Conservation (phyloP, 345 rosid genomes). For the Camelina laxa region DNA sequence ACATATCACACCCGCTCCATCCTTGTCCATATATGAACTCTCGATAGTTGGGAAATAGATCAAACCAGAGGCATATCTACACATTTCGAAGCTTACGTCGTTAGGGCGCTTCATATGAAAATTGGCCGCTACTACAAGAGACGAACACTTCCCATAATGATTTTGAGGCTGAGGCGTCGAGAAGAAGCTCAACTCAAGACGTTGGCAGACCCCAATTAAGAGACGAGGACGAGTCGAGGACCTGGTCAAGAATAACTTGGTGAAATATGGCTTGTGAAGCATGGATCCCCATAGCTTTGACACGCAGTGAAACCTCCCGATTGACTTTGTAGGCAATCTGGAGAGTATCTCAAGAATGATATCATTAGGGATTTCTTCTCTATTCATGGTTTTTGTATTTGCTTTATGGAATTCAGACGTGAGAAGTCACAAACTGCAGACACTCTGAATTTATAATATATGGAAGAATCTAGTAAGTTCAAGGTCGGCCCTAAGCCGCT, state of each 20-base stretch:
- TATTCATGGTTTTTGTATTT: neutral
- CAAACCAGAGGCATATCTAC: neutral
- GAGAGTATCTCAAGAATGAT: neutral
- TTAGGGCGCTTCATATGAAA: neutral
- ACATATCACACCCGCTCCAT: no score
- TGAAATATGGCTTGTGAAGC: neutral
- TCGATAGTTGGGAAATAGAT: neutral
- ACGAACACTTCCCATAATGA: neutral
- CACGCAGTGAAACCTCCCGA: neutral
- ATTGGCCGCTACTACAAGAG: neutral
- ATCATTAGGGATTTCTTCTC: neutral
- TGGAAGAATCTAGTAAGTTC: no score
- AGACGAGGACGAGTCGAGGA: constrained; percentile 6
- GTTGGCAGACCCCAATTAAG: neutral
- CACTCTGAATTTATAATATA: no score
- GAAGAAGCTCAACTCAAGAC: neutral
- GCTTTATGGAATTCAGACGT: neutral
- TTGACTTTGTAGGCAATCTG: neutral
- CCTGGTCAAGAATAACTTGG: neutral
- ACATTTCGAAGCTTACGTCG: fast-evolving
- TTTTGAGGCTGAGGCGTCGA: neutral
- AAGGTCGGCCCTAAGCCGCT: no score
- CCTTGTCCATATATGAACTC: no score
- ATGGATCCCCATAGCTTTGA: constrained; percentile 1
- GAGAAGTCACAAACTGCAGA: no score